These are phyloP conservation scores for Botryotinia globosa DNA, from an alignment of 2,329 filamentous ascomycete genomes.

Conservation along the genomic window DNA sequence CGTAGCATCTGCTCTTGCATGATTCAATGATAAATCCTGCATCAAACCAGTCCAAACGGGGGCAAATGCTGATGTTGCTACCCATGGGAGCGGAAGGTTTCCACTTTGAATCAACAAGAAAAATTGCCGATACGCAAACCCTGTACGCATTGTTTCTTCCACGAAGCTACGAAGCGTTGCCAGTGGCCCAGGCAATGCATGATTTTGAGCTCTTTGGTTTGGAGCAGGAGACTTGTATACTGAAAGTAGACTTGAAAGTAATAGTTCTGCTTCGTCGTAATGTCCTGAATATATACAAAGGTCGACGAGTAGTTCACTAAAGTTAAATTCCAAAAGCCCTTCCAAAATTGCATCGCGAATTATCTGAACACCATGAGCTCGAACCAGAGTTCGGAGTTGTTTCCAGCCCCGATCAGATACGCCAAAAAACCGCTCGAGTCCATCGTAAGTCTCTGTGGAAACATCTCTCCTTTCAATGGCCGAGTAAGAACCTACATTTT, in stretches of 20 bases:
- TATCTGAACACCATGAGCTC: conserved; percentile 47
- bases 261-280: conserved; percentile 43
- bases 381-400: conserved; percentile 46
- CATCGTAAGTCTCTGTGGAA: conserved; percentile 48
- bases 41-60: conserved; percentile 44
- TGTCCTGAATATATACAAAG: conserved; percentile 43
- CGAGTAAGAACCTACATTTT: conserved; percentile 41
- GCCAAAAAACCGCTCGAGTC: conserved; percentile 46
- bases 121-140: conserved; percentile 43
- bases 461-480: conserved; percentile 40
- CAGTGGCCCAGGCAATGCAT: conserved; percentile 37
- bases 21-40: conserved; percentile 39
- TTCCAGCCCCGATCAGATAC: conserved; percentile 45
- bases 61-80: conserved; percentile 45
- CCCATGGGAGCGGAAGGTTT: conserved; percentile 44
- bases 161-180: conserved; percentile 40
- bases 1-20: conserved; percentile 39
- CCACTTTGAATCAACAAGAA: conserved; percentile 40
- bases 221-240: conserved; percentile 41
- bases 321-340: conserved; percentile 44
- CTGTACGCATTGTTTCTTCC: conserved; percentile 34
- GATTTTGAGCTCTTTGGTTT: conserved; percentile 31
- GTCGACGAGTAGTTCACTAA: conserved; percentile 44
- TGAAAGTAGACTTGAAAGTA: conserved; percentile 42
- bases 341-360: conserved; percentile 45